Percentiles rank a stretch among this genome's conserved stretches.
Conservation (phyloP, 202 grass and related monocot genomes). For the Brachypodium distachyon region DNA sequence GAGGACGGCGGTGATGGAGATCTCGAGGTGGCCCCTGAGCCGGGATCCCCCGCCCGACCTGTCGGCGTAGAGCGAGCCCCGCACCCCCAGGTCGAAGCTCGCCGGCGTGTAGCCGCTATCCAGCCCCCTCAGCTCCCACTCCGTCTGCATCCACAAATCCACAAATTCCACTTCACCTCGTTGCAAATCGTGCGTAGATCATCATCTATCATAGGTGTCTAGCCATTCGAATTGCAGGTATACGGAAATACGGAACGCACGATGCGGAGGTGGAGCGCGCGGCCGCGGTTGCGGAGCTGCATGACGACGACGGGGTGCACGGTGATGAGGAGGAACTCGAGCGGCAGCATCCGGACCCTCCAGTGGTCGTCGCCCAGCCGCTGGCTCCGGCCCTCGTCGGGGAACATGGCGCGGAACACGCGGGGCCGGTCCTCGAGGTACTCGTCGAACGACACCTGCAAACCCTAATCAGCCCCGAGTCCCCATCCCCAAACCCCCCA, state of each 20-base stretch:
- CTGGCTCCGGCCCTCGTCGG: slow-evolving; percentile 55
- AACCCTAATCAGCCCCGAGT: background rate
- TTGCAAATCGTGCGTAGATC: no score
- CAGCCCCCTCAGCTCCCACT: slow-evolving; percentile 70
- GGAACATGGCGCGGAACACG: slow-evolving; percentile 80
- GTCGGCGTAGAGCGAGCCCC: slow-evolving; percentile 53
- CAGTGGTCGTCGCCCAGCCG: slow-evolving; percentile 53
- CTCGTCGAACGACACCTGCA: slow-evolving; percentile 61
- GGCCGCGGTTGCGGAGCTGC: slow-evolving; percentile 36
- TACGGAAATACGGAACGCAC: no score
- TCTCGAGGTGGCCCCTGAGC: slow-evolving; percentile 54
- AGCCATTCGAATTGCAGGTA: no score
- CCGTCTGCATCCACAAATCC: slow-evolving; percentile 26
- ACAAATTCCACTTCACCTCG: background rate
- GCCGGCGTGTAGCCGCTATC: slow-evolving; percentile 32
- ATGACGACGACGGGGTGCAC: slow-evolving; percentile 69
- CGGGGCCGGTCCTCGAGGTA: slow-evolving; percentile 50
- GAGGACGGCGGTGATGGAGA: slow-evolving; percentile 46
- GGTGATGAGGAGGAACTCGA: slow-evolving; percentile 73
- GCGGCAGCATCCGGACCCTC: slow-evolving; percentile 67
- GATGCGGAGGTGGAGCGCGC: slow-evolving; percentile 31
- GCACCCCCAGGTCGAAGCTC: slow-evolving; percentile 51
- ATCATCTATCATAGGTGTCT: no score
- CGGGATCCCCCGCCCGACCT: slow-evolving; percentile 19
- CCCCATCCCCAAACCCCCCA: background rate